Percentiles rank a stretch among this genome's conserved stretches.
These are phyloP conservation scores for Lithospermum erythrorhizon DNA, from an alignment of 257 asterid species.

Conservation along the genomic window DNA sequence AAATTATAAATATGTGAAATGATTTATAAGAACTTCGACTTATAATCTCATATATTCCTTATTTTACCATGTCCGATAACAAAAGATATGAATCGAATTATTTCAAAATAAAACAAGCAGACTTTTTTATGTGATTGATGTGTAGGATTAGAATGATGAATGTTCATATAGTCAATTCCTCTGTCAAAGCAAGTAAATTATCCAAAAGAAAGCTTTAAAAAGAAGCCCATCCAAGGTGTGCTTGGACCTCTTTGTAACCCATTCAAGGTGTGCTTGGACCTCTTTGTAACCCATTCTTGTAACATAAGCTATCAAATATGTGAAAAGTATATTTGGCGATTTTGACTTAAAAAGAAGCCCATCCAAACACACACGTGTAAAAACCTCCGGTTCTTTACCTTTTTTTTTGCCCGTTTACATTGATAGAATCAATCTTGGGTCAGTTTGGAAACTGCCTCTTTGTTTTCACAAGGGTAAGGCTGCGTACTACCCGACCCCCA, in stretches of 20 bases:
- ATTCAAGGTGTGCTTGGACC: no score
- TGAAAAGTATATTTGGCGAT: no score
- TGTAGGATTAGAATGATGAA: neutral
- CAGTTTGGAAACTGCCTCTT: no score
- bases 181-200: neutral
- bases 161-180: neutral
- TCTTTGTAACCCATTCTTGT: no score
- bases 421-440: constrained; percentile 39
- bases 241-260: neutral
- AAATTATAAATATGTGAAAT: no score
- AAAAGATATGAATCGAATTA: neutral
- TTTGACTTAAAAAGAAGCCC: neutral
- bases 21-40: no score
- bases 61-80: no score
- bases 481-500: no score
- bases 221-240: neutral
- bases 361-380: neutral
- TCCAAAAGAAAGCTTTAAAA: no score
- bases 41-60: no score
- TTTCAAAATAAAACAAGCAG: neutral
- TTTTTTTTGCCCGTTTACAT: constrained; percentile 22
- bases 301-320: no score
- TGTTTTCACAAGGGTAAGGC: no score
- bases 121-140: neutral
- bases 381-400: neutral